Percentiles rank a stretch among this genome's conserved stretches.
These are phyloP conservation scores for Teunomyces tritomae DNA, from an alignment of 805 yeast genomes.

Conservation along the genomic window DNA sequence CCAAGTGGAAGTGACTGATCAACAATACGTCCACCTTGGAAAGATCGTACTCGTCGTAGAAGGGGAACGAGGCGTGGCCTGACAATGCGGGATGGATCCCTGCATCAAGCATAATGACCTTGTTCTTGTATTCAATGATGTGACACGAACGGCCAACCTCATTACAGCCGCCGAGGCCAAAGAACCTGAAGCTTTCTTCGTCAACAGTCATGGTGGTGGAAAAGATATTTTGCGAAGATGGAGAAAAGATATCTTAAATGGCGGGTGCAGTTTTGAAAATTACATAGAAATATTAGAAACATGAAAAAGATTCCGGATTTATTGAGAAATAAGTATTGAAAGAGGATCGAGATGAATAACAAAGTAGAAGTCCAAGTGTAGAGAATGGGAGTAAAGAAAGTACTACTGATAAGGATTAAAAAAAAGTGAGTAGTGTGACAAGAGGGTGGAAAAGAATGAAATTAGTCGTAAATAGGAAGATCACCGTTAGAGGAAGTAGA, in stretches of 20 bases:
- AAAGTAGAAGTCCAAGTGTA: no score
- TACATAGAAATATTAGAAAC: background rate
- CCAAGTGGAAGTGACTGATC: conserved; percentile 93
- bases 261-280: background rate
- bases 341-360: no score
- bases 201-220: conserved; percentile 19
- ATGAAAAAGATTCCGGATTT: no score
- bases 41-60: conserved; percentile 91
- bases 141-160: conserved; percentile 98
- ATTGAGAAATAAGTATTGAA: no score
- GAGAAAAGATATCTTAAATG: background rate
- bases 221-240: background rate
- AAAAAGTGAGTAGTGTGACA: no score
- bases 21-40: conserved; percentile 81
- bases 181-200: conserved; percentile 55
- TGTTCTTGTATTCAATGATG: conserved; percentile 85
- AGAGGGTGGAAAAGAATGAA: no score
- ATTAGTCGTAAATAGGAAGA: no score
- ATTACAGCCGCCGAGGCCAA: conserved; percentile 95
- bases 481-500: no score
- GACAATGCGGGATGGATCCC: conserved; percentile 96
- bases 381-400: no score
- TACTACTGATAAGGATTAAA: no score
- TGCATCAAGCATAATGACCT: conserved; percentile 94
- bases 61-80: conserved; percentile 90